Evolutionary conservation across 352 stramenopile species (phyloP), one percentile per base, ranked within the genome.

Genomic region (Phytophthora hibernalis): DNA sequence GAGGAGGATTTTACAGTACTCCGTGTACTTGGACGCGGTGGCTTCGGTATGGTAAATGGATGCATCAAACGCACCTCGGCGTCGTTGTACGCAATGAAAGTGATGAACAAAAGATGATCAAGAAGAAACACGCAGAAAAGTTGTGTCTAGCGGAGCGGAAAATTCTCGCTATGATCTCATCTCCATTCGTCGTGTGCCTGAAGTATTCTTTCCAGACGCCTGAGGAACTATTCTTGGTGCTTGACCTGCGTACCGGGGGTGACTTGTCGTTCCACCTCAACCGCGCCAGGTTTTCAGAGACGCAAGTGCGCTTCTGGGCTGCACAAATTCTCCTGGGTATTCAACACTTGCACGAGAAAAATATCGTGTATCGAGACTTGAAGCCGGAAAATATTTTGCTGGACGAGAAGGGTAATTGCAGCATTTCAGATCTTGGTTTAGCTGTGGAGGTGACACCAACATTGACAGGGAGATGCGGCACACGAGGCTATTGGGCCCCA

Each of bases 1-100:
- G 93, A 98, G 64, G 91, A 98, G 38, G 96, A 99, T 65, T 99
- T 99, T 68, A 97, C 95, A 35, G 74, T 98, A 18, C 96, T 99
- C 65, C 87, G 97, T 50, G 90, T 99, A 44, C 82, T 99, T 22
- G 97, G 97, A 21, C 84, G 96, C 51, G 97, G 97, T 45, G 97
- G 97, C 18, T 99, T 99, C 70, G 97, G 97, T 45, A 94, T 98
- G 79, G 97, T 99, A 24, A 98, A 97, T 76, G 97, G 95, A 50
- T 98, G 96, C 60, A 99, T 99, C 76, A 98, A 98, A 65, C 89
- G 92, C 42, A 98, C 79, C 13, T 91, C 80, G n/a, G 79, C 81
- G 11, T 90, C 85, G 38, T 70, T 95, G 16, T 95, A 92, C 54
- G 87, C 87, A 1, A 91, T 95, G 78, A 95, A 95, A 71, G 87